Conservation (phyloP, 257 asterid genomes). For the Dorcoceras hygrometricum region DNA sequence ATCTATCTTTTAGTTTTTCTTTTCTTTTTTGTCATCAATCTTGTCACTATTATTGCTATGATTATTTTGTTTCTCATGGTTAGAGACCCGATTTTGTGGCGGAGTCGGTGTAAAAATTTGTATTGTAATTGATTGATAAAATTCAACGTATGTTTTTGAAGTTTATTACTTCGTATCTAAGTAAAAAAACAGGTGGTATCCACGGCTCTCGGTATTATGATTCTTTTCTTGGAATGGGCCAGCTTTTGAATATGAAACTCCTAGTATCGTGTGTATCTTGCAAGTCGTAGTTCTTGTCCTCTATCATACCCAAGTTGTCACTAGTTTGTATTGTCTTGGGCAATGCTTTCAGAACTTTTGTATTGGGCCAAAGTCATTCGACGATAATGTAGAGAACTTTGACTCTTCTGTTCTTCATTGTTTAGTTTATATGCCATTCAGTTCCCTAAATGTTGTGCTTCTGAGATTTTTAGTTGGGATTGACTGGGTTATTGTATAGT, state of each 20-base stretch:
- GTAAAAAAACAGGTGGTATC: neutral
- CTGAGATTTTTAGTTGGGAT: neutral
- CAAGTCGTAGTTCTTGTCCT: neutral
- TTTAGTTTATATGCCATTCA: neutral
- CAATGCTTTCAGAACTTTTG: constrained; percentile 20
- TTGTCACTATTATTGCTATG: no score
- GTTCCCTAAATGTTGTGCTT: neutral
- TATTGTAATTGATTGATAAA: constrained; percentile 15
- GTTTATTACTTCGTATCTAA: no score
- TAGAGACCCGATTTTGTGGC: constrained; percentile 7
- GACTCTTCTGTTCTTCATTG: constrained; percentile 18
- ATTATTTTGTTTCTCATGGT: neutral
- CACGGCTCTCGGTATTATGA: neutral
- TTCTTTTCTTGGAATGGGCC: neutral
- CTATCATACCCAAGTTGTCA: neutral
- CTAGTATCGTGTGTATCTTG: neutral
- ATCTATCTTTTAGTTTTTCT: neutral
- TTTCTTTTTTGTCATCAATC: no score
- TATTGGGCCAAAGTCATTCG: neutral
- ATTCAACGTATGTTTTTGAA: neutral
- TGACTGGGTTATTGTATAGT: neutral
- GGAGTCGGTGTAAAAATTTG: constrained; percentile 14
- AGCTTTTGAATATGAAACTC: neutral
- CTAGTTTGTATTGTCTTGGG: neutral
- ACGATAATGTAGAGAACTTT: constrained; percentile 15